Conservation (phyloP, 2,329 filamentous ascomycete genomes). For the Aspergillus nomiae region DNA sequence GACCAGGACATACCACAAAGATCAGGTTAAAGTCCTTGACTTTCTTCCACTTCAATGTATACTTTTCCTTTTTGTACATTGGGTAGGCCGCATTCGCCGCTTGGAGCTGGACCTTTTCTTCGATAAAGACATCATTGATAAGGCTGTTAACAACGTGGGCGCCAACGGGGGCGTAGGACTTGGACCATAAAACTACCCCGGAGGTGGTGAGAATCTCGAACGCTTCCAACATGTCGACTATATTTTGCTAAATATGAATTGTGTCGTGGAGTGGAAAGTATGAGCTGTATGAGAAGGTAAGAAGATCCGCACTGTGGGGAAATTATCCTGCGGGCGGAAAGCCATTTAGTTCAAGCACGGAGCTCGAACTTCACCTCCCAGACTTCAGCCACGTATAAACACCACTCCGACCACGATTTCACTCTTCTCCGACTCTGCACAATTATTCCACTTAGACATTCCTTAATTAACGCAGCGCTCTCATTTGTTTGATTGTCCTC, state of each 20-base stretch:
- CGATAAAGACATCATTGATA: constrained; percentile 96
- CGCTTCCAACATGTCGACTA: constrained; percentile 75
- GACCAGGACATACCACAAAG: constrained; percentile 71
- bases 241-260: background rate
- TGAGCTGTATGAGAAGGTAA: constrained; percentile 7
- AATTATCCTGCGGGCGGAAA: constrained; percentile 22
- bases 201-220: constrained; percentile 97
- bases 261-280: constrained; percentile 3
- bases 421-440: background rate
- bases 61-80: constrained; percentile 85
- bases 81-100: constrained; percentile 65
- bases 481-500: constrained; percentile 12
- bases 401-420: constrained; percentile 17
- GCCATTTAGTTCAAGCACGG: background rate
- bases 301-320: constrained; percentile 20
- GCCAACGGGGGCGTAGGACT: constrained; percentile 77
- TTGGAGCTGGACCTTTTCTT: constrained; percentile 73
- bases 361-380: constrained; percentile 20
- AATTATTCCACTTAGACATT: constrained; percentile 1
- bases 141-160: constrained; percentile 87
- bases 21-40: constrained; percentile 92
- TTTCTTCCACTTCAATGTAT: constrained; percentile 91
- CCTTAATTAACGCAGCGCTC: constrained; percentile 9
- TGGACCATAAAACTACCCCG: constrained; percentile 95
- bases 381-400: constrained; percentile 38